These are phyloP conservation scores for Stentor coeruleus DNA, from an alignment of 73 alveolate genomes.

Conservation along the genomic window DNA sequence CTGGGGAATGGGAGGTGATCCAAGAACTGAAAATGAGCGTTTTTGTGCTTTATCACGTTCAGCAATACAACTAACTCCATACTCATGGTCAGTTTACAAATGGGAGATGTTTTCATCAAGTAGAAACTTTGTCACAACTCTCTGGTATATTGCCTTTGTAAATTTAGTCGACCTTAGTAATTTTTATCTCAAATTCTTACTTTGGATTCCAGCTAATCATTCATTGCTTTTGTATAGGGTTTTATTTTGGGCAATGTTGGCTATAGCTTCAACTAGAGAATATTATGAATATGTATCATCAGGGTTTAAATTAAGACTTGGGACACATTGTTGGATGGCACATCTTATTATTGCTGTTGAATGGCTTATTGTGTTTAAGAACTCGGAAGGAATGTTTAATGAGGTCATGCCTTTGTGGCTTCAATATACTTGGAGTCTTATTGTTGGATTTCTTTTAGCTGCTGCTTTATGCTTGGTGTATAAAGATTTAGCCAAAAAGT, in stretches of 20 bases:
- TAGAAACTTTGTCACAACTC: constrained; percentile 28
- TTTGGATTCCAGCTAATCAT: constrained; percentile 63
- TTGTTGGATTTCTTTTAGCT: neutral
- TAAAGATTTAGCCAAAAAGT: constrained; percentile 7
- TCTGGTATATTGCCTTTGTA: constrained; percentile 10
- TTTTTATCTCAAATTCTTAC: constrained; percentile 53
- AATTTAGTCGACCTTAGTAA: constrained; percentile 50
- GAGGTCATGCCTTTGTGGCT: constrained; percentile 22
- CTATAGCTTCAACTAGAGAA: constrained; percentile 50
- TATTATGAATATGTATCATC: constrained; percentile 38
- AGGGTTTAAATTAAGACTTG: constrained; percentile 36
- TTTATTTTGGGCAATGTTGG: constrained; percentile 54
- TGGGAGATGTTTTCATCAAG: constrained; percentile 49
- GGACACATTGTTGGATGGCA: constrained; percentile 34
- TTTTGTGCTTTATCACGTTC: constrained; percentile 22
- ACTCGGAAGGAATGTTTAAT: constrained; percentile 9
- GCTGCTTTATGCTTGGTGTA: neutral
- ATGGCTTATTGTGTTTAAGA: constrained; percentile 14
- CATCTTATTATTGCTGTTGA: neutral
- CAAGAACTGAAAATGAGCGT: constrained; percentile 12
- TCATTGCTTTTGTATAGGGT: constrained; percentile 35
- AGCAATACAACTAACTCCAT: constrained; percentile 28
- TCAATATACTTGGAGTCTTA: constrained; percentile 5
- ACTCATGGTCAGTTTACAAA: constrained; percentile 33
- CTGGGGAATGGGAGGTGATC: constrained; percentile 59